Base-by-base conservation (phyloP, 441 rosid genomes). In the Arabidopsis hybrid region DNA sequence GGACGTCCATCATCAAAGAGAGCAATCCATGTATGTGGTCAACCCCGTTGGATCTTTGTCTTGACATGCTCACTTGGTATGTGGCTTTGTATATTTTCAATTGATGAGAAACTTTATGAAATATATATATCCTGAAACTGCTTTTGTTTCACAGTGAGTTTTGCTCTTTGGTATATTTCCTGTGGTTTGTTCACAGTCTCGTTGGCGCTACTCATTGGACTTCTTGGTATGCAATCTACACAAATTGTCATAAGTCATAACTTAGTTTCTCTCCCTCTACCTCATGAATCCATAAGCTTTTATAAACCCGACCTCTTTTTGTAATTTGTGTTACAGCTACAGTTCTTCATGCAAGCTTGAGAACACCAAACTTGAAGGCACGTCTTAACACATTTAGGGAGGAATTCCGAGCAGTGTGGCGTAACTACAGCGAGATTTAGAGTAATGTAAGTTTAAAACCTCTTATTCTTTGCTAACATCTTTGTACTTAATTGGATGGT, bases 361-460 rank as follows among this genome's bases (percentile, higher is more conserved):
- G 98, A 81, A 93, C 99, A 50, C 97, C 99, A 16, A 95, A 95
- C 79, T 84, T 95, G 85, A 95, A 95, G 81, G 97, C 99, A 61
- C 96, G 99, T 40, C 83, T 95, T 63, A 91, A 91, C 80, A 95
- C 97, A 67, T 93, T 95, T 80, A 87, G 97, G 11, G 99, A 95
- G 84, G 99, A 95, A 75, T 95, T 95, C 69, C 93, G 98, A 84
- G 84, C 90, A 38, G 99, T 93, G 58, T 95, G 99, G 99, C 99
- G 95, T 79, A 90, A 95, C 83, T 91, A 91, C 80, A 95, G 96
- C 51, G 99, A 92, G 65, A 91, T 95, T 78, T 95, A 90, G 87
- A 69, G 61, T 55, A 11, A 67, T 21, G 65, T 65, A 71, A 77
- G 52, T 21, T 69, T 1, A 0, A 21, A 14, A 32, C 13, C 1